Conservation (phyloP, 2,329 filamentous ascomycete genomes). For the Ascochyta koolunga region DNA sequence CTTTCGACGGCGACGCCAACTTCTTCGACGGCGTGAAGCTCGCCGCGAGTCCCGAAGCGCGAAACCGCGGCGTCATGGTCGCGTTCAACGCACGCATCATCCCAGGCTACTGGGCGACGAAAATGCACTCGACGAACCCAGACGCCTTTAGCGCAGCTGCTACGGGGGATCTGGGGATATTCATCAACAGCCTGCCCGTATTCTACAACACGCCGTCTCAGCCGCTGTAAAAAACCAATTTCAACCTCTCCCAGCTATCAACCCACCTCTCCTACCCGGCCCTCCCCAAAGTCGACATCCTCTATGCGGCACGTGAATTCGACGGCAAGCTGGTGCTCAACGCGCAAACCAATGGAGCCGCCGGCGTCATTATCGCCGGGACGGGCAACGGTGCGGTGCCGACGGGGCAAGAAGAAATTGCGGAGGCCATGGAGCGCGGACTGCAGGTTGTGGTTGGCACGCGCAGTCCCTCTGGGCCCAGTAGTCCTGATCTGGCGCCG, state of each 20-base stretch:
- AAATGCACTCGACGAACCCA: conserved; percentile 29
- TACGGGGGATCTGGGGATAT: conserved; percentile 32
- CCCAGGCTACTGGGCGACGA: conserved; percentile 35
- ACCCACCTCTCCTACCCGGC: conserved; percentile 22
- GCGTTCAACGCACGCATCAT: conserved; percentile 39
- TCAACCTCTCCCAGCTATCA: conserved; percentile 24
- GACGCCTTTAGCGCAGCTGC: conserved; percentile 35
- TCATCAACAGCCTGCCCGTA: conserved; percentile 34
- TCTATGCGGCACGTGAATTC: conserved; percentile 38
- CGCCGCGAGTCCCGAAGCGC: conserved; percentile 28
- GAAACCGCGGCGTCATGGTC: conserved; percentile 33
- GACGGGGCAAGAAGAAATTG: conserved; percentile 12
- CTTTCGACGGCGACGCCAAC: conserved; percentile 36
- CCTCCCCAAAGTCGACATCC: conserved; percentile 38
- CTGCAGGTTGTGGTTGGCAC: no score
- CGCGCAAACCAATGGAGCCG: conserved; percentile 30
- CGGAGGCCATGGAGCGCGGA: background rate
- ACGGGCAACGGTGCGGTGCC: conserved; percentile 36
- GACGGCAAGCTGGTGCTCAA: conserved; percentile 33
- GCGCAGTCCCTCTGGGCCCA: no score
- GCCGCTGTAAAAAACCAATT: conserved; percentile 28
- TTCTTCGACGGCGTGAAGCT: conserved; percentile 38
- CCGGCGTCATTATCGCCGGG: conserved; percentile 35
- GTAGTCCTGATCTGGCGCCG: no score
- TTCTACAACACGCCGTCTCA: conserved; percentile 36